These are phyloP conservation scores for Clavispora asparagi DNA, from an alignment of 805 yeast species.

Conservation along the genomic window DNA sequence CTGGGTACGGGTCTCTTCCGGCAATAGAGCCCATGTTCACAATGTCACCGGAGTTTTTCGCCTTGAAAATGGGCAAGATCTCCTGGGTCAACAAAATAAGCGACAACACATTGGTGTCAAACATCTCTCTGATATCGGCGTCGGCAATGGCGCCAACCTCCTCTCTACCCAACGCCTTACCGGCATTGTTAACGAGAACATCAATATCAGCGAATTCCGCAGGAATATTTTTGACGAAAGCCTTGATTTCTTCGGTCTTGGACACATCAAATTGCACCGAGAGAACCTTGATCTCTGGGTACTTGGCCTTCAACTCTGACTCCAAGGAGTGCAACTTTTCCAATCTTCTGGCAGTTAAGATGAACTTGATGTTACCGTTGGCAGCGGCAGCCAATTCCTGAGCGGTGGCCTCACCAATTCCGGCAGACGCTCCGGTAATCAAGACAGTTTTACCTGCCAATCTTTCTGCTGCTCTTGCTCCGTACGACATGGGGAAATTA, in stretches of 20 bases:
- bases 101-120: conserved; percentile 34
- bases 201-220: conserved; percentile 32
- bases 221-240: conserved; percentile 27
- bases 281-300: conserved; percentile 24
- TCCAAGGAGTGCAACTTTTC: conserved; percentile 23
- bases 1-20: conserved; percentile 35
- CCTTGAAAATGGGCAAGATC: conserved; percentile 32
- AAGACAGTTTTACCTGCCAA: conserved; percentile 32
- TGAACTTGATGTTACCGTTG: conserved; percentile 31
- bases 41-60: conserved; percentile 31
- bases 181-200: conserved; percentile 36
- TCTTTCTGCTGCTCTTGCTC: conserved; percentile 33
- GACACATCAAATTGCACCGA: conserved; percentile 30
- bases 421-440: conserved; percentile 89
- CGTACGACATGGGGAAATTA: conserved; percentile 27
- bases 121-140: conserved; percentile 31
- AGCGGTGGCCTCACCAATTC: conserved; percentile 93
- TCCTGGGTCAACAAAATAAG: conserved; percentile 33
- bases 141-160: conserved; percentile 26
- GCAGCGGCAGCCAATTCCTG: conserved; percentile 65
- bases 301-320: conserved; percentile 18
- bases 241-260: conserved; percentile 19
- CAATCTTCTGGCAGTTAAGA: conserved; percentile 36
- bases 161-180: conserved; percentile 33
- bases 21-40: conserved; percentile 36